phyloP scores from a whole-genome alignment of 2,329 filamentous ascomycete genomes.

The Neoarthrinium moseri region DNA sequence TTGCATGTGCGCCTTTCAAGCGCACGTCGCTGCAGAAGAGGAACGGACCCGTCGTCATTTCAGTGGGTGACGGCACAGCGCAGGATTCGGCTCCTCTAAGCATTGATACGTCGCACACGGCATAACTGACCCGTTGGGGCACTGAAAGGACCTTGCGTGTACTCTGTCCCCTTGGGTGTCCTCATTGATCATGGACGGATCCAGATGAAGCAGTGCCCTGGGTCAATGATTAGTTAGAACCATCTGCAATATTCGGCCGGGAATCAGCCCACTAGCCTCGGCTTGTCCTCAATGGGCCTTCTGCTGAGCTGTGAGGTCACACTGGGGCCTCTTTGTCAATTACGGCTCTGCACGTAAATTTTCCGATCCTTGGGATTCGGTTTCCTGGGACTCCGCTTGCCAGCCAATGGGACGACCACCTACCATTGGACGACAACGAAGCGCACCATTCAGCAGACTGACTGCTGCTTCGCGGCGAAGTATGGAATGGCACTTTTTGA shows the following conservation, averaged over 20 bases:
- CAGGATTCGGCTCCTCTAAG: background rate
- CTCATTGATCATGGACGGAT: no score
- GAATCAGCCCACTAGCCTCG: background rate
- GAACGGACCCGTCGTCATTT: background rate
- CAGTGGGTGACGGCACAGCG: background rate
- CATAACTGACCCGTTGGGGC: background rate
- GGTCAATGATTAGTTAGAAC: no score
- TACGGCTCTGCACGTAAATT: background rate
- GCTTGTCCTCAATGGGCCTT: background rate
- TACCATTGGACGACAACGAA: background rate
- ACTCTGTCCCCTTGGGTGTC: no score
- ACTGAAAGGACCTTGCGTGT: no score
- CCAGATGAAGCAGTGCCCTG: no score
- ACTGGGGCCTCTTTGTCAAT: background rate
- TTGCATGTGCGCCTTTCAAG: background rate
- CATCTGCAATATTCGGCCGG: no score
- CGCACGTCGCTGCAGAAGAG: conserved; percentile 3
- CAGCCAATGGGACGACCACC: background rate
- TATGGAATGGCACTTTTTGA: background rate
- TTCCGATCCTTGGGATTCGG: conserved; percentile 1
- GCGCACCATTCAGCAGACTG: background rate
- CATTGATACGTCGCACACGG: background rate
- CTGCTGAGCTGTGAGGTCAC: background rate
- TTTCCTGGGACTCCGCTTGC: background rate
- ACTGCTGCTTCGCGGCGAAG: background rate